These are phyloP conservation scores for Alternaria dauci DNA, from an alignment of 2,329 filamentous ascomycete species.

Conservation along the genomic window DNA sequence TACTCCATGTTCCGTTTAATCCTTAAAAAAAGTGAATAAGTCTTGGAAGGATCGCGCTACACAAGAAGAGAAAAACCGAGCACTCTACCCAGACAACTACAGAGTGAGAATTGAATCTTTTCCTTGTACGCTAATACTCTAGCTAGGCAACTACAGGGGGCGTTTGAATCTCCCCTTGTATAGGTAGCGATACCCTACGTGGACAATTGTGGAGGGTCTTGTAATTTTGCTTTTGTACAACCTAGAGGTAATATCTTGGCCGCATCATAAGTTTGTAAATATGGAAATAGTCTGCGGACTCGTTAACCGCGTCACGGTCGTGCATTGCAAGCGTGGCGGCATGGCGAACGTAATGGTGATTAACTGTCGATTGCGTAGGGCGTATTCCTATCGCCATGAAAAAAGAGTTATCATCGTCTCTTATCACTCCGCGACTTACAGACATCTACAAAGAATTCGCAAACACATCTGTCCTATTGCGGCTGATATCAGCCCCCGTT, in stretches of 20 bases:
- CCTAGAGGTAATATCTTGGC: neutral
- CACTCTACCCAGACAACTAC: no score
- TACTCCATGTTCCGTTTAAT: neutral
- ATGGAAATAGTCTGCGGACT: slow-evolving; percentile 9
- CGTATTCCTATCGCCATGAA: neutral
- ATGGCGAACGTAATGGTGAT: neutral
- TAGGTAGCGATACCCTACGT: no score
- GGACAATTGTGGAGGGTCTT: no score
- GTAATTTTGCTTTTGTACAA: no score
- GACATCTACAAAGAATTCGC: neutral
- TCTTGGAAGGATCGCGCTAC: no score
- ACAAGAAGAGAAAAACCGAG: no score
- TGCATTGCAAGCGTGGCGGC: slow-evolving; percentile 3
- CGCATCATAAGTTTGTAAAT: neutral
- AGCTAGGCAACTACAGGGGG: no score
- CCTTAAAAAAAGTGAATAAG: neutral
- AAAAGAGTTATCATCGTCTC: neutral
- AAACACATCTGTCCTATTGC: neutral
- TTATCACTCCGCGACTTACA: accelerated
- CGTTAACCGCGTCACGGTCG: slow-evolving; percentile 7
- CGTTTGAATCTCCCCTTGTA: no score
- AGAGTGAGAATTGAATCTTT: no score
- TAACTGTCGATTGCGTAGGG: neutral
- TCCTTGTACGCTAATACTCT: no score
- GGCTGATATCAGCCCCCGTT: slow-evolving; percentile 1